Conservation (phyloP, 768 basidiomycete genomes). For the Boletus subcaerulescens region DNA sequence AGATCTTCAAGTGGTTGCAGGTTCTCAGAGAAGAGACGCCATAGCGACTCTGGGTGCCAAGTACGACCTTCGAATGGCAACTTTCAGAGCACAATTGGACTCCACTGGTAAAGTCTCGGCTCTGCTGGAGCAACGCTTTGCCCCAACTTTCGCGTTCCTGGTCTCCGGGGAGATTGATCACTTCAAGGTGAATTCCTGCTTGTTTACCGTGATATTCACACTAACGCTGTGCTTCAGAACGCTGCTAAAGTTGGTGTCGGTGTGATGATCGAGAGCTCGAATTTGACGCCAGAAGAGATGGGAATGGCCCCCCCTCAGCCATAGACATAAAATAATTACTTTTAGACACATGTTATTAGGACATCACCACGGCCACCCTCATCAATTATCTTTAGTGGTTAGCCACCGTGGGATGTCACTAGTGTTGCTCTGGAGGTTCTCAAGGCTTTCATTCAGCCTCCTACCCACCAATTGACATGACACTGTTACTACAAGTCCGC, state of each 20-base stretch:
- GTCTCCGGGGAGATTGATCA: slow-evolving; percentile 98
- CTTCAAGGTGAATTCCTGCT: slow-evolving; percentile 68
- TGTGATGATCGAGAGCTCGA: slow-evolving; percentile 93
- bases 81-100: slow-evolving; percentile 93
- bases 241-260: slow-evolving; percentile 93
- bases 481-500: slow-evolving; percentile 48
- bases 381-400: neutral
- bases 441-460: neutral
- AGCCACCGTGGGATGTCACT: slow-evolving; percentile 21
- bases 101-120: slow-evolving; percentile 95
- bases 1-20: slow-evolving; percentile 80
- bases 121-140: slow-evolving; percentile 92
- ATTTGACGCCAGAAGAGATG: slow-evolving; percentile 83
- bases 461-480: slow-evolving; percentile 3
- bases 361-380: slow-evolving; percentile 20
- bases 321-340: slow-evolving; percentile 34
- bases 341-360: slow-evolving; percentile 28
- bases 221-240: slow-evolving; percentile 50
- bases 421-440: neutral
- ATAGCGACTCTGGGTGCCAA: slow-evolving; percentile 93
- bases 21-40: slow-evolving; percentile 81
- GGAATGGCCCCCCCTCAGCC: slow-evolving; percentile 49
- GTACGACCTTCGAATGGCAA: slow-evolving; percentile 91
- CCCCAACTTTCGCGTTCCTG: slow-evolving; percentile 91
- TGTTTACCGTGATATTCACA: neutral